Base-by-base conservation (phyloP, 2,329 filamentous ascomycete species). In the Endoconidiophora polonica region DNA sequence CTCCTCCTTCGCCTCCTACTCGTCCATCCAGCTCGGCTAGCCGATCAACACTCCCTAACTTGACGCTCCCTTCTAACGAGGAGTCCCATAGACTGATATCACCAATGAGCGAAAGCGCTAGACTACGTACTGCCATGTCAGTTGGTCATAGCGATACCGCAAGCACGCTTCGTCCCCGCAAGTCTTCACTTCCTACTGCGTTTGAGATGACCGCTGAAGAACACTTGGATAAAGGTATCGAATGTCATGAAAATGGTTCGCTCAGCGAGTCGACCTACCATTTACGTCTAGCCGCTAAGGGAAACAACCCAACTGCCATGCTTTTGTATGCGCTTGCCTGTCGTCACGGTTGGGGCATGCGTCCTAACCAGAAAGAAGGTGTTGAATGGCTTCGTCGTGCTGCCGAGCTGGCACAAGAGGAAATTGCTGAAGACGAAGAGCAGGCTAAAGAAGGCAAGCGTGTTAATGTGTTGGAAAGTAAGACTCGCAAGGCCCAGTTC, bases 291-390 rank as follows among this genome's bases (percentile, higher is more conserved):
- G 91, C 91, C 3, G 90, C 91, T 1, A 79, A 81, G 58, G 81
- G 85, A 51, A 85, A 86, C 44, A 77, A 94, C 52, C 85, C 91
- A 0, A 94, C 90, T 0, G 91, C 83, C 20, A 98, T 98, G 91
- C 76, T 98, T 10, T 72, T 96, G 29, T 98, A 95, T 63, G 91
- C 90, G 4, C 73, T 98, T 36, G 91, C 91, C 9, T 96, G 90
- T 61, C 77, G 91, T 46, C 91, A 98, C 61, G 91, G 91, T 45
- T 98, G 91, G 91, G 91, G 91, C 16, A 95, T 96, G 86, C 81
- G 88, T 7, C 77, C 86, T 5, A 95, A 94, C 62, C 86, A 86
- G 59, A 74, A 74, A 44, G 91, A 98, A 65, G 91, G 86, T 5
- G 84, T 96, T 0, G 76, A 82, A 58, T 98, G 91, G 91, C 69